A percentile compares a stretch with the other conserved stretches of the same genome.
Conservation (phyloP, 2,329 filamentous ascomycete species). For the Trichocomaceae sp. region DNA sequence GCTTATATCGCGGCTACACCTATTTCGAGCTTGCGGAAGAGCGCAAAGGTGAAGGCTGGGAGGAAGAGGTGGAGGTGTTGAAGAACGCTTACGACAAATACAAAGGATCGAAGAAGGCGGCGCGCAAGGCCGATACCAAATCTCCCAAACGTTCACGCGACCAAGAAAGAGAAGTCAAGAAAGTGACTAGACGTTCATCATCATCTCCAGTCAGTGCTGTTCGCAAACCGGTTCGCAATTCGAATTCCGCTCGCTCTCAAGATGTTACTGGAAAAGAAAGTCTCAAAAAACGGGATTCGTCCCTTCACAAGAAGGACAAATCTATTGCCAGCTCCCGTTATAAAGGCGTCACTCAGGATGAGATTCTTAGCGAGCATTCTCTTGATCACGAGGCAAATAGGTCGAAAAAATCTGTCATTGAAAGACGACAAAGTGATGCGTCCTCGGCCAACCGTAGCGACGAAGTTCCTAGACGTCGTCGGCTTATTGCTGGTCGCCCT, state of each 20-base stretch:
- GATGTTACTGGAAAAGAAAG: conserved; percentile 22
- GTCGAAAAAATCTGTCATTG: conserved; percentile 21
- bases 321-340: conserved; percentile 15
- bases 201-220: conserved; percentile 32
- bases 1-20: conserved; percentile 64
- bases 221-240: conserved; percentile 28
- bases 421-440: conserved; percentile 28
- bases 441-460: conserved; percentile 24
- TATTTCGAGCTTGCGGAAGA: conserved; percentile 84
- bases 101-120: conserved; percentile 23
- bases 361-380: conserved; percentile 19
- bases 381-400: conserved; percentile 32
- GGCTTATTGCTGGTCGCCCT: conserved; percentile 37
- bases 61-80: conserved; percentile 75
- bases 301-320: conserved; percentile 9
- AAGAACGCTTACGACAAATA: conserved; percentile 54
- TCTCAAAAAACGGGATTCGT: conserved; percentile 5
- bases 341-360: conserved; percentile 19
- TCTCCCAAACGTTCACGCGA: conserved; percentile 37
- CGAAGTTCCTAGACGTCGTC: conserved; percentile 33
- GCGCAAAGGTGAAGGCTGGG: conserved; percentile 79
- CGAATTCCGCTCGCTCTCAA: conserved; percentile 22
- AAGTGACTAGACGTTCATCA: conserved; percentile 29
- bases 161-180: conserved; percentile 34
- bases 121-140: conserved; percentile 27